phyloP scores from a whole-genome alignment of 176 grass and related monocot genomes.

The Secale cereale region DNA sequence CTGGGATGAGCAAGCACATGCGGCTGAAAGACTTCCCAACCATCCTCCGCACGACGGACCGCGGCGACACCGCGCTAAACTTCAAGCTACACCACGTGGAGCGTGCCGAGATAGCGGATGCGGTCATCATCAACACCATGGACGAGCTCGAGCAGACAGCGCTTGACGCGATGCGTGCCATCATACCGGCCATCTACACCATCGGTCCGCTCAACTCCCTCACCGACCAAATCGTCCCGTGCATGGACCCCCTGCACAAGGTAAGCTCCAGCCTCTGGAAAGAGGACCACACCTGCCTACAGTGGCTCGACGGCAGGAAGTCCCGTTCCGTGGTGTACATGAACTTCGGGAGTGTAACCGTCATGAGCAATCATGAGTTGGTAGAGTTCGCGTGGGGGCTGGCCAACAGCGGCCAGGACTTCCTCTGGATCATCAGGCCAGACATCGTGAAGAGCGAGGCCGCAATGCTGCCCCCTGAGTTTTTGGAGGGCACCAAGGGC shows the following conservation, averaged over 20 bases:
- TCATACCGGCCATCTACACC: conserved; percentile 28
- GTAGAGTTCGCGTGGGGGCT: conserved; percentile 80
- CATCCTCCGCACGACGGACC: conserved; percentile 13
- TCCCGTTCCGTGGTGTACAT: neutral
- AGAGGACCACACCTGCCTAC: neutral
- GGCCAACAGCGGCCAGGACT: conserved; percentile 22
- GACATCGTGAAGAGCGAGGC: too few relatives aligned
- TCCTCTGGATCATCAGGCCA: too few relatives aligned
- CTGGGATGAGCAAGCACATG: conserved; percentile 34
- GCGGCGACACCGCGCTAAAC: neutral
- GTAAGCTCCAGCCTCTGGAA: conserved; percentile 2
- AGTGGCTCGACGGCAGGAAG: conserved; percentile 4
- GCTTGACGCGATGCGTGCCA: conserved; percentile 27
- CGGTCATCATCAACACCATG: conserved; percentile 40
- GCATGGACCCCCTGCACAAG: neutral
- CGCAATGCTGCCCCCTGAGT: too few relatives aligned
- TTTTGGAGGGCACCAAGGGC: too few relatives aligned
- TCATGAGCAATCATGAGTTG: neutral
- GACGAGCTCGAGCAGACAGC: conserved; percentile 31
- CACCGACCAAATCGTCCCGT: neutral
- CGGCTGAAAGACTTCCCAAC: conserved; percentile 29
- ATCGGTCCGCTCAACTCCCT: conserved; percentile 31
- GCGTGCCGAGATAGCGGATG: neutral
- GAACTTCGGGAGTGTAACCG: neutral
- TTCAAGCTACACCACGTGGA: conserved; percentile 18